Conservation (phyloP, 805 yeast genomes). For the Vanderwaltozyma yarrowii region DNA sequence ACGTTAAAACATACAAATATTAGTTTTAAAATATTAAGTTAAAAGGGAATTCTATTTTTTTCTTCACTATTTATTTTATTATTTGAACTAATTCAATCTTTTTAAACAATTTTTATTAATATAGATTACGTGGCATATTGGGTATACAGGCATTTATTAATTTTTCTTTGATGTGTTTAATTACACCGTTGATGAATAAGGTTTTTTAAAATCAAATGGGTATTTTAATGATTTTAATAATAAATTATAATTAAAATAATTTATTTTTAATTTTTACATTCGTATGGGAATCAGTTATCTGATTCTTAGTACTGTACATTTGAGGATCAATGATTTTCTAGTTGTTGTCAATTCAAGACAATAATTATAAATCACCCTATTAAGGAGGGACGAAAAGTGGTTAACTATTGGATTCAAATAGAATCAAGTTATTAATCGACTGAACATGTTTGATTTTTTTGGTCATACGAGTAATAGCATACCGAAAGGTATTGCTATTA, state of each 20-base stretch:
- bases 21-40: constrained; percentile 3
- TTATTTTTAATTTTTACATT: too few species aligned
- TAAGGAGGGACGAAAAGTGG: constrained; percentile 27
- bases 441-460: constrained; percentile 27
- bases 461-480: constrained; percentile 6
- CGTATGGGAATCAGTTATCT: constrained; percentile 1
- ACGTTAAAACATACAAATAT: constrained; percentile 27
- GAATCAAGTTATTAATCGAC: constrained; percentile 23
- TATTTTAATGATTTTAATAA: background rate
- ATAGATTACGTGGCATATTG: constrained; percentile 4
- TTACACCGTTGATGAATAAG: constrained; percentile 5
- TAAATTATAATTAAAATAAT: too few species aligned
- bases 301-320: constrained; percentile 12
- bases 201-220: constrained; percentile 6
- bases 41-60: too few species aligned
- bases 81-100: background rate
- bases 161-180: constrained; percentile 3
- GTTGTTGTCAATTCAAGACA: background rate
- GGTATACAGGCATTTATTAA: constrained; percentile 3
- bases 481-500: background rate
- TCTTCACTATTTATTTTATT: too few species aligned
- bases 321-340: constrained; percentile 20
- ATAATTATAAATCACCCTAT: constrained; percentile 18
- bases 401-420: constrained; percentile 1
- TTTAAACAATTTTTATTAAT: constrained; percentile 1